Evolutionary conservation across 192 early-diverging fungal genomes (phyloP), one percentile per base, ranked within the genome.

Genomic region (Coemansia sp.): DNA sequence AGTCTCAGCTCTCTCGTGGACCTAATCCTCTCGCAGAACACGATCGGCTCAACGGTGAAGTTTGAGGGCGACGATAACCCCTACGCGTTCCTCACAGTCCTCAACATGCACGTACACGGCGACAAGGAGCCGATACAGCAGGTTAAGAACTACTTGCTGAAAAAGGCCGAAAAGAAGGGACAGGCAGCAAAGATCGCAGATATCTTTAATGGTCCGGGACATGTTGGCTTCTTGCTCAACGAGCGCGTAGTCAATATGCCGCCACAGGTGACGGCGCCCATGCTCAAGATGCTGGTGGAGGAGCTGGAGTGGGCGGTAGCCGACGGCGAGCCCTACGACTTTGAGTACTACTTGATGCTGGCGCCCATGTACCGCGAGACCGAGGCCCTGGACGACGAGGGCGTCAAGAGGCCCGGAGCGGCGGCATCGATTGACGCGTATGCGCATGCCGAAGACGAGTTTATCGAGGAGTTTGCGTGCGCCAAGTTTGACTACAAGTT

Each of bases 191-290:
- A 35, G 70, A 67, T 67, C 58, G 69, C 11, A 29, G 40, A 72
- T 73, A 24, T 79, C 69, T 20, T 84, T 79, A 40, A 72, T 58
- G n/a, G 38, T 64, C 24, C 59, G 67, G 27, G 46, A 11, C 51
- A 84, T 14, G 76, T 87, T 15, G 95, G 89, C 0, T 62, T 96
- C 57, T 68, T 99, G 24, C 22, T 99, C 20, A 94, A 88, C 65
- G 96, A 97, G 62, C 84, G 97, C 6, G 86, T 99, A 24, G 87
- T 99, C 71, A 99, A 99, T 71, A 95, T 99, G 94, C 97, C 97
- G 11, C 93, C 95, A 27, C 91, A 96, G 67, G 85, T 97, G 9
- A 87, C 92, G 1, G 90, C 94, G 19, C 94, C 92, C 2, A 93
- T 99, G 93, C 90, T 95, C 66, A 89, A 86, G 25, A 93, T 97